Base-by-base conservation (phyloP, 2,329 filamentous ascomycete genomes). In the Parastagonospora avenae region DNA sequence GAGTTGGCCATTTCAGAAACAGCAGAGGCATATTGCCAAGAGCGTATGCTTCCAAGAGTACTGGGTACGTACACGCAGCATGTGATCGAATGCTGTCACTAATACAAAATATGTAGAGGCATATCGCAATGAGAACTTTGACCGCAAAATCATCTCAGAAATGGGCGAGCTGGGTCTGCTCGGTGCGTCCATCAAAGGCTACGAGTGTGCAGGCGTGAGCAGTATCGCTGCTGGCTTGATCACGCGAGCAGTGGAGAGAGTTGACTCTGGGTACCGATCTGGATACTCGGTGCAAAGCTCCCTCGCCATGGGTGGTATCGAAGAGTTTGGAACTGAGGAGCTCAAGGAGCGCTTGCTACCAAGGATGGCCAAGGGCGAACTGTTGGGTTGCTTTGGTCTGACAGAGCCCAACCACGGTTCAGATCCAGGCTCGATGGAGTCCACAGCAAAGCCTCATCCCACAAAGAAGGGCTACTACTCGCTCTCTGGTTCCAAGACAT, bases 251-350 rank as follows among this genome's bases (percentile, higher is more conserved):
- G 91, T 96, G 14, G 92, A 96, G 76, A 85, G 91, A 50, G 90
- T 96, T 27, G 92, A 96, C 71, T 94, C 90, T 54, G 92, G 92
- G 42, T 96, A 96, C 76, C 85, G 92, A 51, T 95, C 91, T 42
- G 92, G 90, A 59, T 95, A 96, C 88, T 95, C 91, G 6, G 92
- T 96, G 15, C 92, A 96, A 74, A 93, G 90, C 54, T 94, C 92
- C 1, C 80, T 96, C n/a, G 90, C 88, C 16, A 96, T 96, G 92
- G 92, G 91, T 16, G 91, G 90, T 24, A 96, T 96, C 65, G 81
- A 92, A 72, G 90, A 95, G 64, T 93, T 92, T 63, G 92, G 92
- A 4, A 86, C 88, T n/a, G 76, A 87, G 66, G 92, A 96, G 76
- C 87, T 91, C 68, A 96, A 96, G 76, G 87, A 96, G 57, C 89